phyloP scores from a whole-genome alignment of 2,329 filamentous ascomycete species.

The Fusarium ambrosium region DNA sequence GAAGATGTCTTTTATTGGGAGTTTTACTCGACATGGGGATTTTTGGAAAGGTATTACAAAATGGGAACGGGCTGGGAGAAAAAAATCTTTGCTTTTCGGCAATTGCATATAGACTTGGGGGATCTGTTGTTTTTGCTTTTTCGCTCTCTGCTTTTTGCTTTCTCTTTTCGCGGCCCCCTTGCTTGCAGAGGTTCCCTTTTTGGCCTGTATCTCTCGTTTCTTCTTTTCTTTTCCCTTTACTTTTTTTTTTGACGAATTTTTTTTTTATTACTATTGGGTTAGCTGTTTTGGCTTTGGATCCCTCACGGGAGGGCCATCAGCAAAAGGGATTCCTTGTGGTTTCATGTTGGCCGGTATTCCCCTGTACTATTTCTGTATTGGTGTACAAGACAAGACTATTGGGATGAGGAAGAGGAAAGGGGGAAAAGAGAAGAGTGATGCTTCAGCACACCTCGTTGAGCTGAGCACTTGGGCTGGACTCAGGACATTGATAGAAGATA shows the following conservation, averaged over 20 bases:
- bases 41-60: slow-evolving; percentile 42
- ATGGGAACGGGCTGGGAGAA: slow-evolving; percentile 43
- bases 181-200: slow-evolving; percentile 30
- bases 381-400: slow-evolving; percentile 44
- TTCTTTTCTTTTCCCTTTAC: slow-evolving; percentile 28
- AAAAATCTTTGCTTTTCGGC: slow-evolving; percentile 40
- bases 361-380: slow-evolving; percentile 45
- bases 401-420: slow-evolving; percentile 36
- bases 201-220: slow-evolving; percentile 32
- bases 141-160: slow-evolving; percentile 15
- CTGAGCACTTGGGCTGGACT: slow-evolving; percentile 50
- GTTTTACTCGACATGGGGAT: slow-evolving; percentile 32
- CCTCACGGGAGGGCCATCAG: slow-evolving; percentile 41
- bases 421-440: slow-evolving; percentile 36
- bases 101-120: slow-evolving; percentile 49
- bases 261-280: slow-evolving; percentile 4
- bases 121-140: slow-evolving; percentile 31
- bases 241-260: slow-evolving; percentile 13
- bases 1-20: slow-evolving; percentile 25
- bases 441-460: slow-evolving; percentile 35
- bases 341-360: slow-evolving; percentile 24
- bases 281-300: slow-evolving; percentile 28
- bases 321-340: slow-evolving; percentile 31
- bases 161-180: slow-evolving; percentile 33
- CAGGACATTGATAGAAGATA: slow-evolving; percentile 51